Conservation (phyloP, 2,329 filamentous ascomycete species). For the Arthroderma uncinatum region DNA sequence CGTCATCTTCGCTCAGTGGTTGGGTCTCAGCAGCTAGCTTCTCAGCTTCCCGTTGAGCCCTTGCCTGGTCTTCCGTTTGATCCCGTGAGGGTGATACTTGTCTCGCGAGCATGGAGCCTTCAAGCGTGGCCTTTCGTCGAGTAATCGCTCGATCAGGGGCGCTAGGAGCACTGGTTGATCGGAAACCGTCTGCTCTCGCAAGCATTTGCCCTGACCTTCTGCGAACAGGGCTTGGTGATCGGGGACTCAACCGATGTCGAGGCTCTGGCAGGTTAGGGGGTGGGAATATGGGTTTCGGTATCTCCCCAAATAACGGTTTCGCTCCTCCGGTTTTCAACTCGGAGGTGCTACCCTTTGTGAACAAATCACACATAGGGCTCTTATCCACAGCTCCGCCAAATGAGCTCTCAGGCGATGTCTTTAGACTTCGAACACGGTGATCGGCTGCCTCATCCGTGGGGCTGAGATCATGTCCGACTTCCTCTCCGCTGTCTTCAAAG, state of each 20-base stretch:
- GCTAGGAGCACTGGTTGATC: constrained; percentile 31
- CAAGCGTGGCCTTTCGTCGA: constrained; percentile 31
- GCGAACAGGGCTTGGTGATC: constrained; percentile 40
- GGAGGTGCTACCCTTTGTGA: constrained; percentile 28
- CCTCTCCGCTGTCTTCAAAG: constrained; percentile 38
- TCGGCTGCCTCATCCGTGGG: constrained; percentile 22
- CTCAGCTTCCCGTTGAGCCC: constrained; percentile 23
- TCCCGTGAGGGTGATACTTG: constrained; percentile 18
- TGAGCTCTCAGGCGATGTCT: constrained; percentile 35
- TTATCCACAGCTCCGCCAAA: constrained; percentile 31
- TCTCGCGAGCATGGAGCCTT: constrained; percentile 24
- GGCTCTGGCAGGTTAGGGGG: constrained; percentile 25
- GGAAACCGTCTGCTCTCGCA: constrained; percentile 24
- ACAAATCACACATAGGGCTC: constrained; percentile 31
- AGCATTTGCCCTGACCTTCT: constrained; percentile 20
- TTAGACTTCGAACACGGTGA: constrained; percentile 25
- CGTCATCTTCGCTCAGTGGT: constrained; percentile 36
- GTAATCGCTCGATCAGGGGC: constrained; percentile 30
- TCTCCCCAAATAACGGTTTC: constrained; percentile 36
- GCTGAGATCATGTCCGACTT: constrained; percentile 33
- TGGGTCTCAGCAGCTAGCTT: constrained; percentile 26
- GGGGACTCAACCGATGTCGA: constrained; percentile 25
- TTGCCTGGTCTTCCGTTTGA: constrained; percentile 21
- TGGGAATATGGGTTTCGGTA: constrained; percentile 30
- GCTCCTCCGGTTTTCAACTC: constrained; percentile 20